These are phyloP conservation scores for Prunella vulgaris DNA, from an alignment of 257 asterid genomes.

Conservation along the genomic window DNA sequence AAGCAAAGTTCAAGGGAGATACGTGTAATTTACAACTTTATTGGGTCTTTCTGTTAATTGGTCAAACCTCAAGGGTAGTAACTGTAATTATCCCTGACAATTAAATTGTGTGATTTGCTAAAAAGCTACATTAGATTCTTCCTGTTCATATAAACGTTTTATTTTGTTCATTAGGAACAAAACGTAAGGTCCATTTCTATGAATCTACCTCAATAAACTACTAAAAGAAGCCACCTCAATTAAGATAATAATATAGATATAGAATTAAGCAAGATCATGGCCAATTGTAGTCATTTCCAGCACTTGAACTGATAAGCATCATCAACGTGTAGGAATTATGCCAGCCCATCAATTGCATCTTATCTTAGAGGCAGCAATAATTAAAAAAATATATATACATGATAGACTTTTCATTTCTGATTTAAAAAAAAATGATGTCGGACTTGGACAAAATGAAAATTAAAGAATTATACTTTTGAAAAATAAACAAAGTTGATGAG, in stretches of 20 bases:
- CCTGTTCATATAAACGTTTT: neutral
- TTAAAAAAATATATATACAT: neutral
- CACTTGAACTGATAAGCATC: neutral
- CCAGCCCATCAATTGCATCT: neutral
- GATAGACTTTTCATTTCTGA: neutral
- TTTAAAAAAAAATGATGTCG: neutral
- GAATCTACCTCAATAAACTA: neutral
- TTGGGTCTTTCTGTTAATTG: neutral
- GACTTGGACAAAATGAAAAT: neutral
- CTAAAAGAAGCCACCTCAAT: neutral
- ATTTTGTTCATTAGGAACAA: neutral
- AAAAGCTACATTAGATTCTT: neutral
- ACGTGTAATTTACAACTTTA: neutral
- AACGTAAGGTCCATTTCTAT: neutral
- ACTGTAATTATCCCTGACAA: neutral
- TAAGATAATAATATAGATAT: neutral
- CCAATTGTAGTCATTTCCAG: neutral
- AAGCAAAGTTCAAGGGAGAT: neutral
- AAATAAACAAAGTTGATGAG: conserved; percentile 8
- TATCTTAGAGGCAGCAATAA: neutral
- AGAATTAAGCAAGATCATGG: neutral
- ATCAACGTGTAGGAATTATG: neutral
- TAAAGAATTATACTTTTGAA: neutral
- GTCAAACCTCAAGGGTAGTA: neutral
- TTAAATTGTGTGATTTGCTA: neutral